These are phyloP conservation scores for Phytopythium oedochilum DNA, from an alignment of 352 stramenopile genomes.

Conservation along the genomic window DNA sequence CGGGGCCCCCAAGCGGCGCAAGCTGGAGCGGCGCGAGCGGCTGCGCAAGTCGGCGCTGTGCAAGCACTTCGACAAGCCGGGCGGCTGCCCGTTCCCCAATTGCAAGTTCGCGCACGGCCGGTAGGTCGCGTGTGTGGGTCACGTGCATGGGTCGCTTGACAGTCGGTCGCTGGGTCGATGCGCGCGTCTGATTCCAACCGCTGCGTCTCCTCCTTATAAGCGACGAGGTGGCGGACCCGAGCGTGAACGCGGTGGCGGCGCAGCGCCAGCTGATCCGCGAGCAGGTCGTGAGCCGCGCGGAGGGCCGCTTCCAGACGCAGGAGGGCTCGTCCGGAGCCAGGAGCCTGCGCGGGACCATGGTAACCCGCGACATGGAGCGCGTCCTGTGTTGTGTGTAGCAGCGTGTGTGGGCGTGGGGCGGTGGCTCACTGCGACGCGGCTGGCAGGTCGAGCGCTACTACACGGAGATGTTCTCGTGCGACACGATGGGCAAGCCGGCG, in stretches of 20 bases:
- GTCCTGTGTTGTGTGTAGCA: too few species aligned
- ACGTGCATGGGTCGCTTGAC: too few species aligned
- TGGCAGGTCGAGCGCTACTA: slow-evolving; percentile 88
- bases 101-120: slow-evolving; percentile 80
- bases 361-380: too few species aligned
- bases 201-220: slow-evolving; percentile 19
- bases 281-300: slow-evolving; percentile 51
- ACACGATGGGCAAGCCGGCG: slow-evolving; percentile 58
- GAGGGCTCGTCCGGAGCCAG: slow-evolving; percentile 24
- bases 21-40: slow-evolving; percentile 54
- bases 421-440: too few species aligned
- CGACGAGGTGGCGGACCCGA: slow-evolving; percentile 50
- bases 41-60: slow-evolving; percentile 77
- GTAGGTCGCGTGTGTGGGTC: too few species aligned
- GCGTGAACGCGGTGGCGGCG: slow-evolving; percentile 49
- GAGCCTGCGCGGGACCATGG: slow-evolving; percentile 65
- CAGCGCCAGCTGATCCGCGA: slow-evolving; percentile 81
- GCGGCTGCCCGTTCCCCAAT: slow-evolving; percentile 76
- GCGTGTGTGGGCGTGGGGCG: too few species aligned
- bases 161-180: too few species aligned
- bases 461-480: slow-evolving; percentile 78
- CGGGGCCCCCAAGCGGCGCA: slow-evolving; percentile 50
- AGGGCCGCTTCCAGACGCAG: slow-evolving; percentile 57
- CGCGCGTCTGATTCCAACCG: too few species aligned
- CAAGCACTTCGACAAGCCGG: slow-evolving; percentile 84